Percentiles rank a stretch among this genome's conserved stretches.
These are phyloP conservation scores for Trifolium repens DNA, from an alignment of 306 rosid species.

Conservation along the genomic window DNA sequence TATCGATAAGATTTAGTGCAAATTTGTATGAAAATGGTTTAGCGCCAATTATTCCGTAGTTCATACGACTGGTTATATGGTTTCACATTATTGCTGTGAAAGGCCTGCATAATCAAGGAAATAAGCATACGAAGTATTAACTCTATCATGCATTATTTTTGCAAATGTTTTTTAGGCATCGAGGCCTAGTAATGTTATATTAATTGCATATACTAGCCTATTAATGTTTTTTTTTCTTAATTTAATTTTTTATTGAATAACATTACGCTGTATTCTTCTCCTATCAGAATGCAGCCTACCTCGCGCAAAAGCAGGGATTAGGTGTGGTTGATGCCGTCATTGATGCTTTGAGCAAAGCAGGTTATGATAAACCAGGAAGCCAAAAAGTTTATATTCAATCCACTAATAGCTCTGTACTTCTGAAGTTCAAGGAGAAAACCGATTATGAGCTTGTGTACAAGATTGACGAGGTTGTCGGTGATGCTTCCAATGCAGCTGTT, in stretches of 20 bases:
- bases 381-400: constrained; percentile 78
- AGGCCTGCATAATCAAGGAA: too few species aligned
- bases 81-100: not conserved
- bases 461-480: constrained; percentile 56
- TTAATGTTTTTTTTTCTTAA: too few species aligned
- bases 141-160: too few species aligned
- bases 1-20: constrained; percentile 9
- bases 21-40: constrained; percentile 24
- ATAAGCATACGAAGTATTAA: too few species aligned
- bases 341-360: constrained; percentile 61
- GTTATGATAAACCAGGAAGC: constrained; percentile 55
- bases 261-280: constrained; percentile 16
- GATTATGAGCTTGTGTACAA: constrained; percentile 71
- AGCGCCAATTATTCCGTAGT: constrained; percentile 6
- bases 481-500: constrained; percentile 48
- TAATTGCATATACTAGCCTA: too few species aligned
- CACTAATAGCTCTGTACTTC: constrained; percentile 67
- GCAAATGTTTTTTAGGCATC: too few species aligned
- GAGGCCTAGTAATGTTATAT: too few species aligned
- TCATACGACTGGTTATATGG: constrained; percentile 6
- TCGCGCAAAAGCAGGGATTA: constrained; percentile 53
- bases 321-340: constrained; percentile 62
- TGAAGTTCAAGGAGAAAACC: constrained; percentile 54
- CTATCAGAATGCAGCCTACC: constrained; percentile 83
- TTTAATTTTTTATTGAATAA: too few species aligned